Evolutionary conservation across 768 basidiomycete species (phyloP).

Genomic region (Chalciporus pseudorubinellus): DNA sequence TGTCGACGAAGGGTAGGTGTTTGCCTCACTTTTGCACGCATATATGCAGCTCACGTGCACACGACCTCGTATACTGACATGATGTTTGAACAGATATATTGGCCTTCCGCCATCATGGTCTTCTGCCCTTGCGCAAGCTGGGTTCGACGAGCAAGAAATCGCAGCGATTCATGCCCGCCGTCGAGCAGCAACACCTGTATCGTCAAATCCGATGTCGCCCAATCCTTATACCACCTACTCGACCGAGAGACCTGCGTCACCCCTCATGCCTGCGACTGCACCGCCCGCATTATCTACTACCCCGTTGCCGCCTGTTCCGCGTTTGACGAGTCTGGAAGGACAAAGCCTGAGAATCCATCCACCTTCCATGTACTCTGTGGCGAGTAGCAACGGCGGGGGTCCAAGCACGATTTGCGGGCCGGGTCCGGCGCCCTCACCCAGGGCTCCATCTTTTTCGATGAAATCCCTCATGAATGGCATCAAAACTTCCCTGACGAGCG

Average conservation of each 20-base stretch:
- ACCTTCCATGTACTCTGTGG: slow-evolving; percentile 13
- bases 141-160: slow-evolving; percentile 71
- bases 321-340: slow-evolving; percentile 22
- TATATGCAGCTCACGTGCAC: not conserved
- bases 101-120: slow-evolving; percentile 78
- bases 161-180: slow-evolving; percentile 50
- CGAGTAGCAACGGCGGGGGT: slow-evolving; percentile 1
- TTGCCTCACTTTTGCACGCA: not conserved
- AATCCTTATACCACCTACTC: slow-evolving; percentile 2
- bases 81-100: slow-evolving; percentile 40
- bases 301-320: slow-evolving; percentile 22
- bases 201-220: slow-evolving; percentile 6
- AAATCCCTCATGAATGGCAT: slow-evolving; percentile 22
- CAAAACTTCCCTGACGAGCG: slow-evolving; percentile 18
- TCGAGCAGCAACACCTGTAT: slow-evolving; percentile 12
- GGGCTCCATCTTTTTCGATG: slow-evolving; percentile 20
- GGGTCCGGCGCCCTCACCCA: slow-evolving; percentile 14
- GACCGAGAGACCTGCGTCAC: slow-evolving; percentile 11
- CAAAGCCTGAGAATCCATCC: slow-evolving; percentile 11
- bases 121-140: slow-evolving; percentile 54
- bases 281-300: slow-evolving; percentile 22
- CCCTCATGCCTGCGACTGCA: slow-evolving; percentile 4
- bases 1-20: slow-evolving; percentile 67
- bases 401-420: not conserved
- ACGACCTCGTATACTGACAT: not conserved